Percentiles rank a stretch among this genome's conserved stretches.
phyloP scores from a whole-genome alignment of 2,329 filamentous ascomycete genomes.

The Aspergillus candidus region DNA sequence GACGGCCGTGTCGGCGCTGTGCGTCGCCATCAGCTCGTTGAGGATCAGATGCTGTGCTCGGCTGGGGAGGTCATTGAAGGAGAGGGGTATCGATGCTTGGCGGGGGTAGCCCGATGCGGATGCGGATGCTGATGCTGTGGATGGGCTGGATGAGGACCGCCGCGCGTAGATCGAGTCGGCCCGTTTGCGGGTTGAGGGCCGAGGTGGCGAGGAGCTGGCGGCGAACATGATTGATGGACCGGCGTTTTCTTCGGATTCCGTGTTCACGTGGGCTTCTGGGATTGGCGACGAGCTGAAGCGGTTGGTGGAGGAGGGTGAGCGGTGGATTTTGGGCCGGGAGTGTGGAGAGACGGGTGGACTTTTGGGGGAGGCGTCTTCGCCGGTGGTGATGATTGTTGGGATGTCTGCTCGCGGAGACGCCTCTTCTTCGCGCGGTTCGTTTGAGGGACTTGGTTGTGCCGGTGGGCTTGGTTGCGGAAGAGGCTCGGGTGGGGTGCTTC shows the following conservation, averaged over 20 bases:
- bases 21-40: conserved; percentile 70
- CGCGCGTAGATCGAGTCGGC: conserved; percentile 36
- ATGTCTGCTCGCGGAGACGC: conserved; percentile 8
- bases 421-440: conserved; percentile 1
- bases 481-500: neutral
- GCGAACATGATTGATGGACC: conserved; percentile 73
- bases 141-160: conserved; percentile 17
- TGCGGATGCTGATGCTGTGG: conserved; percentile 23
- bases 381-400: conserved; percentile 22
- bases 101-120: conserved; percentile 47
- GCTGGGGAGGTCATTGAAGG: conserved; percentile 80
- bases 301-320: conserved; percentile 31
- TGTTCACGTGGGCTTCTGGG: conserved; percentile 61
- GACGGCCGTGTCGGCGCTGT: conserved; percentile 67
- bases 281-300: conserved; percentile 66
- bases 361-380: conserved; percentile 19
- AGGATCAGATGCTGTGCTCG: conserved; percentile 80
- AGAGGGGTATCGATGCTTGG: conserved; percentile 61
- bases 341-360: conserved; percentile 10
- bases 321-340: conserved; percentile 22
- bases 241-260: conserved; percentile 57
- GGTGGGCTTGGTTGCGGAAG: neutral
- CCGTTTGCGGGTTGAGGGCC: conserved; percentile 13
- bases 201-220: conserved; percentile 37
- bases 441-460: neutral